phyloP scores from a whole-genome alignment of 768 basidiomycete genomes.

The Suillus subalutaceus region DNA sequence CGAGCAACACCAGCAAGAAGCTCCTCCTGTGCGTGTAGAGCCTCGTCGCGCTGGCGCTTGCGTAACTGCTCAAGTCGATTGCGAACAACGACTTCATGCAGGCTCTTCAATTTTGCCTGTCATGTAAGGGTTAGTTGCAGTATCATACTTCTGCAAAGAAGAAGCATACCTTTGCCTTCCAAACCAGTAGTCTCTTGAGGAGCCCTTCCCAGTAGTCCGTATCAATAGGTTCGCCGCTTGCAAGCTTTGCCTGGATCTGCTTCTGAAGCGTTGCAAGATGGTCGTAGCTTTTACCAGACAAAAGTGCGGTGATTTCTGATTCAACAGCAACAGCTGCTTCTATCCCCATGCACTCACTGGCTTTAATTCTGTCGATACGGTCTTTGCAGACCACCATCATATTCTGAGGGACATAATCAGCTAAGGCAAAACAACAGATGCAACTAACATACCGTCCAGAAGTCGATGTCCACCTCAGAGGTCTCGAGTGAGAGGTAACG shows the following conservation, averaged over 20 bases:
- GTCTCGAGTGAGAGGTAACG: conserved; percentile 88
- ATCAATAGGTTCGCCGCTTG: conserved; percentile 93
- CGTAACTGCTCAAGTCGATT: conserved; percentile 96
- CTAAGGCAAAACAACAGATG: not conserved
- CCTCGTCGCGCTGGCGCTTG: conserved; percentile 94
- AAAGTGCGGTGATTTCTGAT: conserved; percentile 75
- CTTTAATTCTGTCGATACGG: conserved; percentile 75
- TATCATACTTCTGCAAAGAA: conserved; percentile 5
- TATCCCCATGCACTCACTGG: conserved; percentile 60
- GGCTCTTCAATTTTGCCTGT: conserved; percentile 85
- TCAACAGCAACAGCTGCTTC: conserved; percentile 83
- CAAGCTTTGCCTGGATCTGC: conserved; percentile 85
- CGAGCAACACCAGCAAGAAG: conserved; percentile 76
- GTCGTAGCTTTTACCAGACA: conserved; percentile 85
- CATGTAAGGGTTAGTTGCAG: conserved; percentile 13
- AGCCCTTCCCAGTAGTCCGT: conserved; percentile 97
- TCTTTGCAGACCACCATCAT: conserved; percentile 98
- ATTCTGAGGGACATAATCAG: conserved; percentile 52
- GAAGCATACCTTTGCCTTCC: conserved; percentile 86
- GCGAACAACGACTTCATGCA: conserved; percentile 96
- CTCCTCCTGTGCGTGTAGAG: conserved; percentile 91
- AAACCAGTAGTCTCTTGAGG: conserved; percentile 89
- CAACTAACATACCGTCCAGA: conserved; percentile 81
- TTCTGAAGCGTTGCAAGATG: conserved; percentile 82
- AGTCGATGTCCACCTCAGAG: conserved; percentile 85